Base-by-base conservation (phyloP, 441 rosid genomes). In the Populus hybrid region DNA sequence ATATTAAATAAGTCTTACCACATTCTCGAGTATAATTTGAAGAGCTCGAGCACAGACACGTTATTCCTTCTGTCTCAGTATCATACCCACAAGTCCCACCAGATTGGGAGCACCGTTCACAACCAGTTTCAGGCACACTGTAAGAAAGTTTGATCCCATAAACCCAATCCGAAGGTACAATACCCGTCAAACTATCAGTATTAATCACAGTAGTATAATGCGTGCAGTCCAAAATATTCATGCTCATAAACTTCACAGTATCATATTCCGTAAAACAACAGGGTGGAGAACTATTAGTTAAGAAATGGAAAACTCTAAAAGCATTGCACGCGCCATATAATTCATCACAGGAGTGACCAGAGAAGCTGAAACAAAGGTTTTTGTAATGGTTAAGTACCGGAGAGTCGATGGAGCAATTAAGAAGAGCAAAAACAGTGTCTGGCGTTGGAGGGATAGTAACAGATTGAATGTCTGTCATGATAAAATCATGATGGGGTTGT, bases 321-420 rank as follows among this genome's bases (percentile, higher is more conserved):
- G 99, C 88, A 64, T 84, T 78, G 82, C 99, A 93, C 0, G 86
- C 76, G 30, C 87, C 83, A 75, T 95, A 92, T 12, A 95, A 90
- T 86, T 93, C 98, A 69, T 89, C 92, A 61, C 99, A 95, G 12
- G 97, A 87, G 82, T 95, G 98, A 4, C 88, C 92, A 16, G 91
- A 80, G 82, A 87, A 80, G 81, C 83, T 79, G 83, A 91, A 95
- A 72, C 99, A 93, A 74, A 88, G 96, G 70, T 88, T 84, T 82
- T 83, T 90, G 92, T 87, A 93, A 50, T 87, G 98, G 85, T 95
- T 92, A 61, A 85, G 85, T 2, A 95, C 91, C 0, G 98, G 98
- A n/a, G 99, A 93, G 87, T 87, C 93, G 63, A 82, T 11, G n/a
- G 98, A 88, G 83, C 98, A 95, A 76, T 95, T 95, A 19, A 95